Evolutionary conservation across 108 stramenopile genomes (phyloP).

Genomic region (Conticribra guillardii): DNA sequence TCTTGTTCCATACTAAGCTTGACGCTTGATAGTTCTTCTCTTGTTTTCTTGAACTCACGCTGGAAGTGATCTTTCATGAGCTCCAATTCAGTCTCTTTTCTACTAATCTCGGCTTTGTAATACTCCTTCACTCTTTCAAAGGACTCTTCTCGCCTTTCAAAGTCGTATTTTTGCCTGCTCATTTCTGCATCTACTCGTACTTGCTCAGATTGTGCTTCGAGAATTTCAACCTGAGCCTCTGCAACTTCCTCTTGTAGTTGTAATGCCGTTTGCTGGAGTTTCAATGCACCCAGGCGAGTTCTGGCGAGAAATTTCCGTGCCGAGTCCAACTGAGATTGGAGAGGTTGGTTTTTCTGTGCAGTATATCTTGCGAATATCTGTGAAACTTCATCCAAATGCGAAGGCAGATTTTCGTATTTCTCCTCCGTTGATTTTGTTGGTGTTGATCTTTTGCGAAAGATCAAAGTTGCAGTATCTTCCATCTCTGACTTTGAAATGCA

Average conservation of each 20-base stretch:
- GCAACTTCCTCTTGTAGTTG: slow-evolving; percentile 28
- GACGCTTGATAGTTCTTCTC: too few relatives aligned
- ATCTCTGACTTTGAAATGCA: slow-evolving; percentile 19
- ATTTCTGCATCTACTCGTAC: slow-evolving; percentile 24
- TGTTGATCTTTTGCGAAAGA: slow-evolving; percentile 15
- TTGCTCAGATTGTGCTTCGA: slow-evolving; percentile 15
- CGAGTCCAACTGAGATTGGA: slow-evolving; percentile 27
- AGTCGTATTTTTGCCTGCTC: slow-evolving; percentile 23
- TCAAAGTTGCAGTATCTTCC: slow-evolving; percentile 11
- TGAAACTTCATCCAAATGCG: slow-evolving; percentile 36
- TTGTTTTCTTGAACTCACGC: slow-evolving; percentile 14
- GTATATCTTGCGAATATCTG: slow-evolving; percentile 30
- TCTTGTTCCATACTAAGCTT: too few relatives aligned
- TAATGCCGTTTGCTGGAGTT: slow-evolving; percentile 37
- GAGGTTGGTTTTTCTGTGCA: slow-evolving; percentile 12
- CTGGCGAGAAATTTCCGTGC: slow-evolving; percentile 26
- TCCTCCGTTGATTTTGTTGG: not conserved
- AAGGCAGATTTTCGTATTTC: not conserved
- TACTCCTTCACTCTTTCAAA: slow-evolving; percentile 35
- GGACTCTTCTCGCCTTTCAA: slow-evolving; percentile 27
- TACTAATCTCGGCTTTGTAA: slow-evolving; percentile 8
- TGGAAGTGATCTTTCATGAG: slow-evolving; percentile 13
- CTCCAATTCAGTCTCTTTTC: slow-evolving; percentile 22
- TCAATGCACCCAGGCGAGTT: slow-evolving; percentile 29
- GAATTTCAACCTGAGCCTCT: slow-evolving; percentile 13